Evolutionary conservation across 2,329 filamentous ascomycete species (phyloP), one percentile per base, ranked within the genome.

Genomic region (Colletotrichum sp.): DNA sequence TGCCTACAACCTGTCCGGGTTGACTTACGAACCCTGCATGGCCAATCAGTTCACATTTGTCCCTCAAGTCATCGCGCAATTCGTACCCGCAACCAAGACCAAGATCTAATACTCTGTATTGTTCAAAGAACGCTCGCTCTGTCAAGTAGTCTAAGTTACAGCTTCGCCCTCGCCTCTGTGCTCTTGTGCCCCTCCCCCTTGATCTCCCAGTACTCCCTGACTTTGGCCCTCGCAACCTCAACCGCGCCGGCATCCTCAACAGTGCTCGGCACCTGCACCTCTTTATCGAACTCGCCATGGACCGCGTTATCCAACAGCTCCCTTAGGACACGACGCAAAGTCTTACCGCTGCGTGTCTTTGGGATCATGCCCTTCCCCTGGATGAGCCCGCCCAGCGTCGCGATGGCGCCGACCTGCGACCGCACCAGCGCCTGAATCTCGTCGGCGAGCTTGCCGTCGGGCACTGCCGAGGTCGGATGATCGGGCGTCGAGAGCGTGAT

Each of bases 261-360:
- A 5, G 96, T 98, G 30, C 94, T 94, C 10, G 96, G 96, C 61
- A 96, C 91, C 77, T 89, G 89, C 2, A 98, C 93, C 64, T 91
- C 87, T 82, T 92, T 94, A 18, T 93, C 93, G 79, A 94, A 94
- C 30, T 96, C 91, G 1, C 91, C 95, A 75, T 93, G 90, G 7
- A 93, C 92, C 1, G 92, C 95, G 81, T 98, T 95, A 86, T 98
- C 96, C 18, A 98, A 86, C 78, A 98, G 86, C 85, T 98, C 95
- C 36, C 95, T 89, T 83, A 98, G 85, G 36, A 98, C 95, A 28
- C 96, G 89, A 5, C 96, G 89, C 75, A 98, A 84, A 6, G 95
- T 98, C 90, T 98, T 99, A 32, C 96, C 96, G n/a, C 93, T 95
- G 32, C 96, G 87, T 18, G 96, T 98, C 87, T 96, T 96, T 7